Conservation (phyloP, 352 stramenopile genomes). For the Elongisporangium prolatum region DNA sequence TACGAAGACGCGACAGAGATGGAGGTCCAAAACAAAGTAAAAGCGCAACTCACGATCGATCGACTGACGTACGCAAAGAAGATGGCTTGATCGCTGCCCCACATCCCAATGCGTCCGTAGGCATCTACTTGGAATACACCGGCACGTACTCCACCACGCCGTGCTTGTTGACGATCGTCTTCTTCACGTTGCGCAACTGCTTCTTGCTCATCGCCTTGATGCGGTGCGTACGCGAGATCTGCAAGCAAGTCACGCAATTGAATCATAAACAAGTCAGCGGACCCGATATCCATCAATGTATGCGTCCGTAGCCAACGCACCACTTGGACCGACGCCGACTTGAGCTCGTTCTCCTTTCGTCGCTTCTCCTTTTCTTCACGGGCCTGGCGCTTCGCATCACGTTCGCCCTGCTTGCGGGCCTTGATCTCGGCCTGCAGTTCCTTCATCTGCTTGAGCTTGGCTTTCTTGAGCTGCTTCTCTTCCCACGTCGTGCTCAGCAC, state of each 20-base stretch:
- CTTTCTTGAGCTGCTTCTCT: conserved; percentile 74
- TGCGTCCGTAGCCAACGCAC: conserved; percentile 27
- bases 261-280: neutral
- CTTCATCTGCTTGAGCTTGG: conserved; percentile 81
- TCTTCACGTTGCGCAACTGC: conserved; percentile 89
- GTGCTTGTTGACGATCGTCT: conserved; percentile 90
- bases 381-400: conserved; percentile 66
- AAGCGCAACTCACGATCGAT: neutral
- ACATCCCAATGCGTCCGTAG: neutral
- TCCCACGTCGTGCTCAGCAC: conserved; percentile 87
- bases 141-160: conserved; percentile 87
- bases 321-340: conserved; percentile 83
- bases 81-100: neutral
- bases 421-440: conserved; percentile 83
- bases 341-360: conserved; percentile 88
- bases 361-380: conserved; percentile 86
- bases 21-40: neutral
- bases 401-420: conserved; percentile 56
- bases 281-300: neutral
- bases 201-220: conserved; percentile 93
- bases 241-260: neutral
- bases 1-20: neutral
- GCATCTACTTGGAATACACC: conserved; percentile 74
- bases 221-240: conserved; percentile 84
- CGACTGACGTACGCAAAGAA: neutral